Evolutionary conservation across 139 green algal species (phyloP).

Genomic region (Closterium sp.): DNA sequence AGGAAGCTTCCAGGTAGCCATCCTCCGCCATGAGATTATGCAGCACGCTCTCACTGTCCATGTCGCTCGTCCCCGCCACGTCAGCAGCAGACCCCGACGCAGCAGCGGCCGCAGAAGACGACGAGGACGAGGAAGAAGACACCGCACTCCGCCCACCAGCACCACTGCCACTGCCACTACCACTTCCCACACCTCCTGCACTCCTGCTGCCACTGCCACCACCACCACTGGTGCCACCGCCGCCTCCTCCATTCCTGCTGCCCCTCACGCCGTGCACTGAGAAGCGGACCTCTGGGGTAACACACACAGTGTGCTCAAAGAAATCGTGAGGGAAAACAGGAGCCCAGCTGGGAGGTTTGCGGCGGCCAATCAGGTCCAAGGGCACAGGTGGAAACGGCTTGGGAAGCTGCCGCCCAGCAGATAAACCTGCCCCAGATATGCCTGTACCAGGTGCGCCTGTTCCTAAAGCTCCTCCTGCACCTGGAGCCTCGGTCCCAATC

Average conservation of each 20-base stretch:
- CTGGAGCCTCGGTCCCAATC: not conserved
- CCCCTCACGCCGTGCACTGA: not conserved
- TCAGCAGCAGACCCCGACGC: not conserved
- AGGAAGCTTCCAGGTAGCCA: constrained; percentile 45
- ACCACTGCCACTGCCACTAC: not conserved
- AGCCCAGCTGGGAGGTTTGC: not conserved
- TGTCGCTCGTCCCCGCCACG: not conserved
- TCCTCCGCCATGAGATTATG: constrained; percentile 45
- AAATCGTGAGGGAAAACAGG: constrained; percentile 51
- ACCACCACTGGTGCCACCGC: not conserved
- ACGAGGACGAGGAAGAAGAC: no score
- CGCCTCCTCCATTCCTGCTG: not conserved
- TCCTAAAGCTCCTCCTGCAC: not conserved
- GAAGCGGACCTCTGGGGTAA: constrained; percentile 34
- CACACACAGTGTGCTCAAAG: constrained; percentile 49
- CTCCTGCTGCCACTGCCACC: no score
- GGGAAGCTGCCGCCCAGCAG: not conserved
- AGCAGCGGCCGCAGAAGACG: no score
- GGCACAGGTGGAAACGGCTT: not conserved
- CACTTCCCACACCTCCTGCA: no score
- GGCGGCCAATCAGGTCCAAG: not conserved
- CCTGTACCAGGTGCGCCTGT: no score
- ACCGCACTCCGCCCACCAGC: not conserved
- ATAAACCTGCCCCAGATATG: not conserved
- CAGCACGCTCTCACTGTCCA: constrained; percentile 28